phyloP scores from a whole-genome alignment of 495 filamentous ascomycete genomes.

The Xylaria intraflava region DNA sequence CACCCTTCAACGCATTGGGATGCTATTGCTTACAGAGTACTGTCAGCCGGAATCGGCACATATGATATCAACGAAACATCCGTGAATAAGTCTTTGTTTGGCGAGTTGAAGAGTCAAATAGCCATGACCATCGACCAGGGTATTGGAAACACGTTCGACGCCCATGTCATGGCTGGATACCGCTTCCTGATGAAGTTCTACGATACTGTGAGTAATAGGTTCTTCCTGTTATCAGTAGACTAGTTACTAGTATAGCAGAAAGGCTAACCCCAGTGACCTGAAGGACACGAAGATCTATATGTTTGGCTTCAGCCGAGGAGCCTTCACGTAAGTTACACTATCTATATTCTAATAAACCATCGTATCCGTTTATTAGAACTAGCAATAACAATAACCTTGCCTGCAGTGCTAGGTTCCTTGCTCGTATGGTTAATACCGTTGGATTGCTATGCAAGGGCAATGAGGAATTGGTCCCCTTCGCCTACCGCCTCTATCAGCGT shows the following conservation, averaged over 20 bases:
- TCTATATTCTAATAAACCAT: not conserved
- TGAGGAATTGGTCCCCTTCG: constrained; percentile 34
- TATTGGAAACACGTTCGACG: constrained; percentile 36
- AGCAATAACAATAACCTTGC: not conserved
- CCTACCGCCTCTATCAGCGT: constrained; percentile 20
- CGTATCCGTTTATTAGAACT: not conserved
- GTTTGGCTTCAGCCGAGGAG: constrained; percentile 46
- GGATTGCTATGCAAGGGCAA: constrained; percentile 43
- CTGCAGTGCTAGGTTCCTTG: constrained; percentile 36
- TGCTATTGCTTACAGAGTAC: not conserved
- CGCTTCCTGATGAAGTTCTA: constrained; percentile 42
- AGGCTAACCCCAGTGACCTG: constrained; percentile 5
- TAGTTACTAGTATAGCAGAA: no score
- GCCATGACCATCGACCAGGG: constrained; percentile 30
- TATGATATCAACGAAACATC: constrained; percentile 25
- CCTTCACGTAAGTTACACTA: constrained; percentile 30
- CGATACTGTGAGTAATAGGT: constrained; percentile 16
- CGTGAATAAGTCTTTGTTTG: constrained; percentile 20
- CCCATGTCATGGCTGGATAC: constrained; percentile 43
- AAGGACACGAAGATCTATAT: constrained; percentile 40
- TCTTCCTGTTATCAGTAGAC: no score
- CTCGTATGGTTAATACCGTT: constrained; percentile 39
- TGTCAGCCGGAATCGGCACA: constrained; percentile 33
- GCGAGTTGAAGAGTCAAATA: constrained; percentile 17
- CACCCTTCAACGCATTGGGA: not conserved